Evolutionary conservation across 805 yeast species (phyloP).

Genomic region (Komagataella phaffii): DNA sequence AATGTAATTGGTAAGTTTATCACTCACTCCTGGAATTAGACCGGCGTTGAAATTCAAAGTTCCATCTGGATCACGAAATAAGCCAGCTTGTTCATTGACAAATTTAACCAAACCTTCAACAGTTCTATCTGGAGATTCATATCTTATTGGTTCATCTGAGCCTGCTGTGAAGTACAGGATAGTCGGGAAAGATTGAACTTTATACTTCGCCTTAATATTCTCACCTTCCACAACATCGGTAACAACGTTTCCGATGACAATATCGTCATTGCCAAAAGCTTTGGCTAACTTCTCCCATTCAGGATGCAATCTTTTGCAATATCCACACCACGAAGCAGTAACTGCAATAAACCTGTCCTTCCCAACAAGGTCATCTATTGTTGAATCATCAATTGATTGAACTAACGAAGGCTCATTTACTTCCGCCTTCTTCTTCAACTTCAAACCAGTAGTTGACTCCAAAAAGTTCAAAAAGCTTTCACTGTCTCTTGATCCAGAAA

Average conservation of each 20-base stretch:
- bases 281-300: slow-evolving; percentile 34
- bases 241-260: slow-evolving; percentile 33
- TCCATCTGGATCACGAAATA: slow-evolving; percentile 28
- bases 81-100: slow-evolving; percentile 26
- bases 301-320: slow-evolving; percentile 41
- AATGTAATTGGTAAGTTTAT: background rate
- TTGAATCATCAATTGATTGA: slow-evolving; percentile 13
- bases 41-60: slow-evolving; percentile 25
- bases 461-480: slow-evolving; percentile 38
- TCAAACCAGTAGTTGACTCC: slow-evolving; percentile 19
- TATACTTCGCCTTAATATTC: slow-evolving; percentile 25
- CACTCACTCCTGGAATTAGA: slow-evolving; percentile 19
- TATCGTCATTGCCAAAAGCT: slow-evolving; percentile 25
- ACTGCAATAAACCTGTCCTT: slow-evolving; percentile 34
- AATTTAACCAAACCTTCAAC: slow-evolving; percentile 35
- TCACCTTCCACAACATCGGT: slow-evolving; percentile 31
- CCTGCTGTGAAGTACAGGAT: slow-evolving; percentile 31
- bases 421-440: slow-evolving; percentile 8
- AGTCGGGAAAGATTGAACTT: slow-evolving; percentile 37
- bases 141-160: slow-evolving; percentile 17
- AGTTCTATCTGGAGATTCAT: slow-evolving; percentile 28
- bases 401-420: slow-evolving; percentile 10
- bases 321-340: slow-evolving; percentile 49
- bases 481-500: slow-evolving; percentile 37
- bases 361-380: slow-evolving; percentile 27